Evolutionary conservation across 2,329 filamentous ascomycete species (phyloP).

Genomic region (Pleomassaria siparia): DNA sequence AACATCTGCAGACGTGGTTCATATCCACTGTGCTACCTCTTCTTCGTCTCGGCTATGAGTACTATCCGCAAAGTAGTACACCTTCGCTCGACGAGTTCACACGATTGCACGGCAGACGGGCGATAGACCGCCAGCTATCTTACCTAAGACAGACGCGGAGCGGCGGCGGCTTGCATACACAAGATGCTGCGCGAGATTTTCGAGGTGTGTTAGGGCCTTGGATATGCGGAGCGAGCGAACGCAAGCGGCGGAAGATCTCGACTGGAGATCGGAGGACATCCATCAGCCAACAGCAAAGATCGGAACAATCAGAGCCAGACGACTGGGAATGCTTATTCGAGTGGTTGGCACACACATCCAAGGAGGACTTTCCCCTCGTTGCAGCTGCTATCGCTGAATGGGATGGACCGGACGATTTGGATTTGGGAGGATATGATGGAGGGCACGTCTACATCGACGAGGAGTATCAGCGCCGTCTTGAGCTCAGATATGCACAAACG

Average conservation of each 20-base stretch:
- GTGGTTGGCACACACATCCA: constrained; percentile 66
- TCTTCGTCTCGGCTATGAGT: constrained; percentile 68
- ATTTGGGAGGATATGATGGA: constrained; percentile 62
- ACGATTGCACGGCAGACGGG: constrained; percentile 59
- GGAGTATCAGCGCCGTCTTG: constrained; percentile 60
- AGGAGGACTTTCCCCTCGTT: constrained; percentile 63
- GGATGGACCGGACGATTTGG: constrained; percentile 71
- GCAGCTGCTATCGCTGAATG: constrained; percentile 67
- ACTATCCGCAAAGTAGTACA: constrained; percentile 58
- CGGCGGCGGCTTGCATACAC: constrained; percentile 21
- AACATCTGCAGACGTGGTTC: constrained; percentile 67
- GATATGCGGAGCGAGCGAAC: constrained; percentile 66
- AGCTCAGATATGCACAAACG: constrained; percentile 66
- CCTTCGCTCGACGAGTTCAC: constrained; percentile 66
- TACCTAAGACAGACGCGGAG: constrained; percentile 19
- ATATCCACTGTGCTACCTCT: constrained; percentile 70
- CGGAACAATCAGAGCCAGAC: constrained; percentile 25
- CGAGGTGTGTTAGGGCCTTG: constrained; percentile 71
- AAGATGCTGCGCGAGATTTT: constrained; percentile 62
- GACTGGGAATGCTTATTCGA: constrained; percentile 71
- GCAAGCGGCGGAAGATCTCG: constrained; percentile 54
- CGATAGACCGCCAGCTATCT: constrained; percentile 61
- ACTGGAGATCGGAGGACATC: constrained; percentile 26
- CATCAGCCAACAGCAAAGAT: constrained; percentile 35
- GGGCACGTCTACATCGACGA: constrained; percentile 60